Base-by-base conservation (phyloP, 345 rosid genomes). In the Salix viminalis region DNA sequence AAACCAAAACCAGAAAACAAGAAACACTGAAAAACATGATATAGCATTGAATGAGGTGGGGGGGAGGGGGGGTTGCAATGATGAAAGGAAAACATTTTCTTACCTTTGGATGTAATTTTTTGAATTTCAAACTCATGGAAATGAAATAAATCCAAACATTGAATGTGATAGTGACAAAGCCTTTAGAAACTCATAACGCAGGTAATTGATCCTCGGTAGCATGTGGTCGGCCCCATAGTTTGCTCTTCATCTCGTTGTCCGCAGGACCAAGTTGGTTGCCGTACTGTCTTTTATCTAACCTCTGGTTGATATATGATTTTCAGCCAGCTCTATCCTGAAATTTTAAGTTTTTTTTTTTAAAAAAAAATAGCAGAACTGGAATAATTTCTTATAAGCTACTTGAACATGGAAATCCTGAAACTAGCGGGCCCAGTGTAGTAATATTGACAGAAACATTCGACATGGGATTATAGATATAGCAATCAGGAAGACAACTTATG, bases 31-130 rank as follows among this genome's bases (percentile, higher is more conserved):
- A 34, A 34, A 30, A 1, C 42, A 14, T 48, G 74, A 30, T 41
- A 41, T 21, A 65, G 65, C 61, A 66, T 70, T 73, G 32, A 77
- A 74, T 62, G 77, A 64, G 77, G 67, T 46, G 39, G 30, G 10
- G 10, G 58, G 9, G 0, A 7, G 8, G 3, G 60, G 8, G 3
- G 60, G 60, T 6, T 52, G 58, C 10, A 19, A 19, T 54, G 60
- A 21, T 54, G 52, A 30, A 18, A 67, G 46, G 69, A 28, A 23
- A n/a, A 8, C 21, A 1, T 8, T 24, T 28, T 8, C 5, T 36
- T 10, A 21, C 15, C 41, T 26, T 26, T n/a, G 36, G 36, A 67
- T 60, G 11, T 5, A 2, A 13, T 66, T 19, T 30, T 15, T 66
- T 66, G 11, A 66, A 54, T 54, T 21, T 54, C 60, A 54, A 54